Base-by-base conservation (phyloP, 768 basidiomycete species). In the Butyriboletus loyo region DNA sequence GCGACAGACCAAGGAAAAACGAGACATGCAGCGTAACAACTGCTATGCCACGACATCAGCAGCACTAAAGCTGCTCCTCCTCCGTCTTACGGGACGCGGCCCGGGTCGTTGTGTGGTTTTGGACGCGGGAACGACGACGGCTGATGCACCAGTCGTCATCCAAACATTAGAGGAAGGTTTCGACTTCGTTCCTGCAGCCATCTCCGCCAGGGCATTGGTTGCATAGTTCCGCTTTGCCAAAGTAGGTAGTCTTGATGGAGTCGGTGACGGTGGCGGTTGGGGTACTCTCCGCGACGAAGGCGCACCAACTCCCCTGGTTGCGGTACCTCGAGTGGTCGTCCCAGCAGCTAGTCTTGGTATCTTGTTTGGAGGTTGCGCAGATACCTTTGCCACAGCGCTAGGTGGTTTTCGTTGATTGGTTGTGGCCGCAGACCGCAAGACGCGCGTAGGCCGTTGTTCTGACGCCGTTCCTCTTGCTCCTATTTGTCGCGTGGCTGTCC, bases 61-160 rank as follows among this genome's bases (percentile, higher is more conserved):
- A 50, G 85, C 77, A 65, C 92, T 92, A 69, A 93, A 93, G 62
- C 92, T 93, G 65, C 91, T 92, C 53, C 91, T 77, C 64, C 91
- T 75, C 55, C 89, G 79, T 57, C 89, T 78, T 45, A 90, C 81
- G 38, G 75, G 86, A 47, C 91, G 78, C 55, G 91, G 72, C 2
- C 85, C 83, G 8, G 91, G 91, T 35, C 89, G 82, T 56, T 81
- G 85, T 1, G 83, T 66, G 7, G 62, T 77, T 67, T 88, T 92
- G 35, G 83, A 80, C 15, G 80, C 81, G 19, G 87, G 84, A 14
- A 84, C 81, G 36, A 92, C 86, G 32, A 91, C 83, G 4, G 84
- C 81, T 7, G 68, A 49, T 77, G 78, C 77, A 63, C 86, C 85
- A 36, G 82, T 83, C 57, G 81, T 86, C 74, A 92, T 88, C 91